A percentile compares a stretch with the other conserved stretches of the same genome.
Conservation (phyloP, 2,329 filamentous ascomycete genomes). For the Nothophoma quercina region DNA sequence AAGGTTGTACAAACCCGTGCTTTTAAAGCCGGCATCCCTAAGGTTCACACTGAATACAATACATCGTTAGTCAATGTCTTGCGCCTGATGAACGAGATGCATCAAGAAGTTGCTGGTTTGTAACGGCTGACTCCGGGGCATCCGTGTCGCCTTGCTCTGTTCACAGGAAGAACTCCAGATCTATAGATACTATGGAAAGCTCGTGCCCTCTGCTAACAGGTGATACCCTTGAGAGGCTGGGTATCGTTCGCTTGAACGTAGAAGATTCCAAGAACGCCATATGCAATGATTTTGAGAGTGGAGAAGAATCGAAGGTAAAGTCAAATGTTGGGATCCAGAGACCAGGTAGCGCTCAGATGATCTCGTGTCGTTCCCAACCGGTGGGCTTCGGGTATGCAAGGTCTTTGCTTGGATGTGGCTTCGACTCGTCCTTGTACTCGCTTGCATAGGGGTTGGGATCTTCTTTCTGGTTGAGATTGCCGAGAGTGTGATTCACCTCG, state of each 20-base stretch:
- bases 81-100: too few species aligned
- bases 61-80: too few species aligned
- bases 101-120: too few species aligned
- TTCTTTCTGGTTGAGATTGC: constrained; percentile 81
- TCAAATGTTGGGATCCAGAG: neutral
- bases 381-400: constrained; percentile 69
- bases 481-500: constrained; percentile 94
- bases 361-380: constrained; percentile 84
- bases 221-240: constrained; percentile 7
- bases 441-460: constrained; percentile 95
- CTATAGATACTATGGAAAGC: constrained; percentile 3
- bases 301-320: neutral
- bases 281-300: neutral
- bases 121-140: neutral
- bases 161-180: neutral
- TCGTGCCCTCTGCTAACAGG: neutral
- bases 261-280: neutral
- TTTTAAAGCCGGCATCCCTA: too few species aligned
- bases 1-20: too few species aligned
- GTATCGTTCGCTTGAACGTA: constrained; percentile 1
- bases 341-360: constrained; percentile 33
- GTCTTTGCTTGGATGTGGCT: constrained; percentile 74
- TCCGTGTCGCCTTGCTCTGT: neutral
- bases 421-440: constrained; percentile 74
- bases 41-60: too few species aligned